These are phyloP conservation scores for Pythium rishiriense DNA, from an alignment of 352 stramenopile genomes.

Conservation along the genomic window DNA sequence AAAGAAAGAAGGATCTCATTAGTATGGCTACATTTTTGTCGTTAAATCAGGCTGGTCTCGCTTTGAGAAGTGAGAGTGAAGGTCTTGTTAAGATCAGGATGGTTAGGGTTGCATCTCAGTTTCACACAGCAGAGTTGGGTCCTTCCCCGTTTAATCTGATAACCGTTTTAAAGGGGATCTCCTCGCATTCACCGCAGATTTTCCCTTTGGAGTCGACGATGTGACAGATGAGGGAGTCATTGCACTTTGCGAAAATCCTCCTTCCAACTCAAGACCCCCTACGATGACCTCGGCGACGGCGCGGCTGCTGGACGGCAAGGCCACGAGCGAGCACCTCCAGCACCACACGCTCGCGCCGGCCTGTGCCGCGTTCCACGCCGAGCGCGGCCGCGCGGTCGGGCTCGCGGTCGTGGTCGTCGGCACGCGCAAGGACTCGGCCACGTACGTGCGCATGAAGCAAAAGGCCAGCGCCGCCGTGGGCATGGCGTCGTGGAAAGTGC, in stretches of 20 bases:
- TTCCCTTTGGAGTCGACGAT: neutral
- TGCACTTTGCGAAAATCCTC: neutral
- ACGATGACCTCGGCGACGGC: neutral
- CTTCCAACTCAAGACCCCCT: too few species aligned
- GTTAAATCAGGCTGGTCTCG: neutral
- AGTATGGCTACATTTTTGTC: conserved; percentile 1
- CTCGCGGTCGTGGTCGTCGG: conserved; percentile 98
- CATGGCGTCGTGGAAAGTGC: conserved; percentile 89
- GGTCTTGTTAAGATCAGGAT: neutral
- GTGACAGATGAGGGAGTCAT: neutral
- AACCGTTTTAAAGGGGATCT: conserved; percentile 21
- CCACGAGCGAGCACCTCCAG: conserved; percentile 81
- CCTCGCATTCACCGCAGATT: conserved; percentile 17
- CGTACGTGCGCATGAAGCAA: conserved; percentile 99
- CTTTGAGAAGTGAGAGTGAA: neutral
- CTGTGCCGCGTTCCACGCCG: conserved; percentile 47
- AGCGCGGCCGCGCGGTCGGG: conserved; percentile 74
- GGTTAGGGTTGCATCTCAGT: conserved; percentile 22
- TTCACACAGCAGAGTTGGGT: neutral
- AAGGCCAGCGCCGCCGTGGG: conserved; percentile 94
- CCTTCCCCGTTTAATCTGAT: conserved; percentile 4
- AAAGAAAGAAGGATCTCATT: neutral
- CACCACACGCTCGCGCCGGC: conserved; percentile 80
- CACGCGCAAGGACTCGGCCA: conserved; percentile 92
- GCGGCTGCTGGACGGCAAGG: conserved; percentile 74